These are phyloP conservation scores for Pseudotsuga menziesii DNA, from an alignment of 75 land plant species.

Conservation along the genomic window DNA sequence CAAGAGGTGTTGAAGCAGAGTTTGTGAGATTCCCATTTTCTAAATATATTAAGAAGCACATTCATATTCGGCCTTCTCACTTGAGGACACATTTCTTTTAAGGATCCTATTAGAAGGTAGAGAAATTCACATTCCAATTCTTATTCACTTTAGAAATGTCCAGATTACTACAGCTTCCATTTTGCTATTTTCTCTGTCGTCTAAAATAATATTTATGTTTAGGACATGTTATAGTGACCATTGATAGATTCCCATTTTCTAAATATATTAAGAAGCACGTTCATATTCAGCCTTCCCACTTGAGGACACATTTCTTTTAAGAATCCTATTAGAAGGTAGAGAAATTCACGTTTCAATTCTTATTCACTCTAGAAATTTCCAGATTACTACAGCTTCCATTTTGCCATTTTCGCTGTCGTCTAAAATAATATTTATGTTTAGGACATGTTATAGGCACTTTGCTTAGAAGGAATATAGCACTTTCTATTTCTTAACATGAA, in stretches of 20 bases:
- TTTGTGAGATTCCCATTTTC: neutral
- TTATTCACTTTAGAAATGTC: neutral
- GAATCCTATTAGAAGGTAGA: no score
- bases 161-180: neutral
- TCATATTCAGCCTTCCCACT: no score
- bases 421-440: neutral
- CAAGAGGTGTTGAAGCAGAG: neutral
- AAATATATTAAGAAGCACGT: no score
- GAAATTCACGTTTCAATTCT: neutral
- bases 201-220: neutral
- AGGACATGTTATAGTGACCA: no score
- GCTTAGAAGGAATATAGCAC: neutral
- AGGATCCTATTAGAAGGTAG: no score
- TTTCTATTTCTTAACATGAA: neutral
- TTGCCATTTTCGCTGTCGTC: neutral
- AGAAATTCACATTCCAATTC: neutral
- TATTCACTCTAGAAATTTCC: neutral
- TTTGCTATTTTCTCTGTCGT: neutral
- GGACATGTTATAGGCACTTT: neutral
- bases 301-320: no score
- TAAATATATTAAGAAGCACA: no score
- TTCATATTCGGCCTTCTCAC: no score
- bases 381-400: neutral
- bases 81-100: no score
- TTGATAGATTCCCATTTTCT: neutral